phyloP scores from a whole-genome alignment of 2,329 filamentous ascomycete species.

The Aspergillus glaucus region DNA sequence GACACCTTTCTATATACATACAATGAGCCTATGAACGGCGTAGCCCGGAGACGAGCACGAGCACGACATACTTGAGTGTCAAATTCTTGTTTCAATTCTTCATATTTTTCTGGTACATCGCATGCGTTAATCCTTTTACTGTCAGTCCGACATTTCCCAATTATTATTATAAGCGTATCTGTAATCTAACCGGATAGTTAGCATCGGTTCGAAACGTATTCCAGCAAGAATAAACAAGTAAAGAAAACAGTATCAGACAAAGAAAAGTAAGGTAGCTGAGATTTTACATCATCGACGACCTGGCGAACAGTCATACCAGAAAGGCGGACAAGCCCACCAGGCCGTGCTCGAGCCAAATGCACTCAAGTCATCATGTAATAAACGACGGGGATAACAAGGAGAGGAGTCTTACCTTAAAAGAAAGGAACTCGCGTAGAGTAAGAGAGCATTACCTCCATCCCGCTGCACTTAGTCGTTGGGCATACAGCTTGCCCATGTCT shows the following conservation, averaged over 20 bases:
- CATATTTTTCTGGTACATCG: conserved; percentile 84
- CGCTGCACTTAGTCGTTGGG: conserved; percentile 75
- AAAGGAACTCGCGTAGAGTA: background rate
- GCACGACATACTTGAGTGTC: conserved; percentile 67
- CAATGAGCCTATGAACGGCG: conserved; percentile 31
- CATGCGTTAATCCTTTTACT: conserved; percentile 78
- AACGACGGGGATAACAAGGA: conserved; percentile 5
- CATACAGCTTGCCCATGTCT: conserved; percentile 99
- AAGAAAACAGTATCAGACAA: conserved; percentile 58
- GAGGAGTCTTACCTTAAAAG: conserved; percentile 18
- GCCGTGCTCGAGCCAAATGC: conserved; percentile 99
- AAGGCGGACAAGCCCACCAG: conserved; percentile 60
- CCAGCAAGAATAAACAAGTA: background rate
- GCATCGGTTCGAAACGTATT: conserved; percentile 9
- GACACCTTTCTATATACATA: conserved; percentile 67
- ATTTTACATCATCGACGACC: conserved; percentile 95
- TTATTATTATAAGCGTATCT: conserved; percentile 1
- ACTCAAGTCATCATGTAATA: conserved; percentile 95
- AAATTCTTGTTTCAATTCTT: conserved; percentile 74
- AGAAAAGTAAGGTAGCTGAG: conserved; percentile 94
- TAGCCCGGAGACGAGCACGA: conserved; percentile 20
- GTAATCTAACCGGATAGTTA: conserved; percentile 14
- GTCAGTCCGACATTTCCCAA: conserved; percentile 15
- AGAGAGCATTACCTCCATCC: conserved; percentile 67
- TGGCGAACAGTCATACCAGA: conserved; percentile 59